Conservation (phyloP, 2,329 filamentous ascomycete species). For the Karstenula rhodostoma region DNA sequence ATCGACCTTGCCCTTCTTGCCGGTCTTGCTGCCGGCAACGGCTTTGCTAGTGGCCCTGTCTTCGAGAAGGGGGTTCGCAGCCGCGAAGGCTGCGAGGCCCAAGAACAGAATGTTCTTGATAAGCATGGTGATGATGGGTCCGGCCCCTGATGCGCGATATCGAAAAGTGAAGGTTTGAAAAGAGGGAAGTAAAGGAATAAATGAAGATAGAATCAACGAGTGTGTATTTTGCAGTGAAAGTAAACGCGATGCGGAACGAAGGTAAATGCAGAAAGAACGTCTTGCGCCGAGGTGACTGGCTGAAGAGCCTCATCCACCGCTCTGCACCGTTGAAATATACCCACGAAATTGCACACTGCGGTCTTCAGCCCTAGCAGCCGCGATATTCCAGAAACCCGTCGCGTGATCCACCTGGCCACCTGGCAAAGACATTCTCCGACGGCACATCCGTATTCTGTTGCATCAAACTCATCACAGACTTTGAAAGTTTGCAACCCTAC, state of each 20-base stretch:
- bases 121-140: conserved; percentile 10
- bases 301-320: background rate
- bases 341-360: conserved; percentile 2
- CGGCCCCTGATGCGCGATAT: background rate
- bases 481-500: background rate
- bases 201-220: background rate
- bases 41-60: background rate
- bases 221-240: conserved; percentile 1
- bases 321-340: background rate
- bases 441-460: background rate
- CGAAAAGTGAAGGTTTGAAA: background rate
- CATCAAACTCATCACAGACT: conserved; percentile 3
- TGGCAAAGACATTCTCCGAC: background rate
- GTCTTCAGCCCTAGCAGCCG: background rate
- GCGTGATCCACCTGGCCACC: background rate
- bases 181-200: background rate
- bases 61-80: conserved; percentile 12
- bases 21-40: conserved; percentile 1
- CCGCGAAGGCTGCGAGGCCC: conserved; percentile 11
- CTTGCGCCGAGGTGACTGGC: background rate
- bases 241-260: conserved; percentile 3
- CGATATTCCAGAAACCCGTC: background rate
- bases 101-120: conserved; percentile 11
- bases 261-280: conserved; percentile 1
- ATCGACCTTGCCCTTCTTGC: background rate